Conservation (phyloP, 2,329 filamentous ascomycete species). For the Fusarium sp. region DNA sequence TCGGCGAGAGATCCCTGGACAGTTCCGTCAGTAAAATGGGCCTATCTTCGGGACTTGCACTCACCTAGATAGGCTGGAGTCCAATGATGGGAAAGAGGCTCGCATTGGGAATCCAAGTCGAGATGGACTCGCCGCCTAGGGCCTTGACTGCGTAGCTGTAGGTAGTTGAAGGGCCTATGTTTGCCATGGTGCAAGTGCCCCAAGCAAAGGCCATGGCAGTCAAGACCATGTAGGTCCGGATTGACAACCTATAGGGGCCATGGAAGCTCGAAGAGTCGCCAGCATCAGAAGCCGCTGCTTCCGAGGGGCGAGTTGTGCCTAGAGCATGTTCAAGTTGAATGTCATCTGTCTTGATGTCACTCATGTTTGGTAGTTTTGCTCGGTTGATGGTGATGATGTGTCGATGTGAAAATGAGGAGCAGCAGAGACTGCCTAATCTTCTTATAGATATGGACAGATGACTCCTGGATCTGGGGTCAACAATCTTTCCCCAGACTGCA, state of each 20-base stretch:
- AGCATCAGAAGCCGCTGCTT: background rate
- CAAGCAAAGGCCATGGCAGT: constrained; percentile 3
- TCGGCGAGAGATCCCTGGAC: background rate
- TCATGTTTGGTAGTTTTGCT: background rate
- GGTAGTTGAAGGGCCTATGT: constrained; percentile 3
- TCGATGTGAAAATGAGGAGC: background rate
- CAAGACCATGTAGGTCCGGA: constrained; percentile 1
- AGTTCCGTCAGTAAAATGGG: background rate
- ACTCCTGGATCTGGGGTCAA: background rate
- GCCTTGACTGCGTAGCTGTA: background rate
- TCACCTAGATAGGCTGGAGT: background rate
- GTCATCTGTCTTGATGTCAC: background rate
- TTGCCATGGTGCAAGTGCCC: constrained; percentile 8
- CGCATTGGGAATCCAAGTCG: background rate
- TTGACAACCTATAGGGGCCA: background rate
- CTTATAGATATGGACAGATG: background rate
- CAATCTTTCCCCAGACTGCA: background rate
- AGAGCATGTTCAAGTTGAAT: background rate
- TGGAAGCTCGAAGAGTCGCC: background rate
- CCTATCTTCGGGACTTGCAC: background rate
- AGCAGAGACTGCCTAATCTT: background rate
- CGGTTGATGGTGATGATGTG: background rate
- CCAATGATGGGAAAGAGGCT: background rate
- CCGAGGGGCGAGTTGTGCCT: background rate
- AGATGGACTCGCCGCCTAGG: background rate